A percentile compares a stretch with the other conserved stretches of the same genome.
phyloP scores from a whole-genome alignment of 805 yeast genomes.

The Ogataea methanolica region DNA sequence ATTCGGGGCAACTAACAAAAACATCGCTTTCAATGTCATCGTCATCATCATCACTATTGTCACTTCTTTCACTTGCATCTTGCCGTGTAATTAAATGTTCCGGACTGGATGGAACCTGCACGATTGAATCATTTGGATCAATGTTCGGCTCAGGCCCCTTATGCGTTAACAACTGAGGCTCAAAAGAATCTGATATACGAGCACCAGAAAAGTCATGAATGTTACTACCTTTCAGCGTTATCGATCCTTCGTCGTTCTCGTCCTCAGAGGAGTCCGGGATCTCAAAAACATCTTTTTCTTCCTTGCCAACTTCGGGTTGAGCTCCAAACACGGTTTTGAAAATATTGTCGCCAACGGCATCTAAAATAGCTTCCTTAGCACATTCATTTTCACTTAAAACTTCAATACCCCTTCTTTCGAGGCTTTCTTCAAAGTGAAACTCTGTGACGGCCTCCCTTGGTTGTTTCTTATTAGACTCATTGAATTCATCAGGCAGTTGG shows the following conservation, averaged over 20 bases:
- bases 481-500: conserved; percentile 10
- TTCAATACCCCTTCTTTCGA: not conserved
- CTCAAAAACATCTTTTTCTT: too few species aligned
- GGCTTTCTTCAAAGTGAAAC: not conserved
- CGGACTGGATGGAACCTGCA: conserved; percentile 10
- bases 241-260: too few species aligned
- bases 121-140: not conserved
- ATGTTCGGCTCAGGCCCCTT: not conserved
- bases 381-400: too few species aligned
- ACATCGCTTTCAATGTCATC: conserved; percentile 1
- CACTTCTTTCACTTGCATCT: not conserved
- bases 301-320: too few species aligned
- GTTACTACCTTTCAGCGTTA: too few species aligned
- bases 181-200: not conserved
- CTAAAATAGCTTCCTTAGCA: too few species aligned
- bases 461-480: not conserved
- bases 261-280: too few species aligned
- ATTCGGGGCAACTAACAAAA: conserved; percentile 11
- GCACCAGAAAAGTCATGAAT: not conserved
- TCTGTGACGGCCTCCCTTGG: not conserved
- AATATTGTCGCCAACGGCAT: too few species aligned
- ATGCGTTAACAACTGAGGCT: not conserved
- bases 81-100: not conserved
- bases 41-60: not conserved
- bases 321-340: too few species aligned